Evolutionary conservation across 108 stramenopile genomes (phyloP), one percentile per base, ranked within the genome.

Genomic region (Cyclotella baltica): DNA sequence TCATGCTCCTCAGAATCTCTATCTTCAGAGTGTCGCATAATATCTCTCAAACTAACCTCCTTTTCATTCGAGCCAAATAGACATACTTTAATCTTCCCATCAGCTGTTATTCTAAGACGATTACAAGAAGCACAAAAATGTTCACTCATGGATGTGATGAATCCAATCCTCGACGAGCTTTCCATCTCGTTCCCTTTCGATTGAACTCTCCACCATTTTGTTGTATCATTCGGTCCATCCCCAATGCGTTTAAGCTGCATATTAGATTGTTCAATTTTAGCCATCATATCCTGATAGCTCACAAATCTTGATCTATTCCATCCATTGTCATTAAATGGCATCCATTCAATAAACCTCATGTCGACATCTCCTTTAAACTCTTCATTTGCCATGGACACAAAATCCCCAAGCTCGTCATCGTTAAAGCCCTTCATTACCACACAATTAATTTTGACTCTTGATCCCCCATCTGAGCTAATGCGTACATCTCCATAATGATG

Each of bases 341-440:
- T 99, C 95, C 96, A 98, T 88, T 99, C 99, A 62, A 99, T 99
- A 75, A 99, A 99, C 5, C 99, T 91, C 40, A 98, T 87, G 59
- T 97, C 93, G 16, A 98, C 79, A 38, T 85, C 63, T 18, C 85
- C 87, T 20, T 84, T 66, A 70, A 75, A 81, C 2, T 28, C 40
- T 4, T 91, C 69, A 36, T 86, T 75, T n/a, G 96, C 86, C 57
- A 96, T 62, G 35, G 70, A 68, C 4, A 83, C 88, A 88, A 99
- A 98, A 65, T 96, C 96, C 27, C 73, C 68, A 1, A 98, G 59
- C 73, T 98, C 98, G 59, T 93, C 90, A 20, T 93, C 92, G 81
- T 98, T 99, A 35, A 89, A 81, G 11, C 90, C 96, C 13, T 62
- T 62, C 61, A 62, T 62, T 13, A 96, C 95, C 8, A 99, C 98